These are phyloP conservation scores for Eutypella sp. DNA, from an alignment of 2,329 filamentous ascomycete species.

Conservation along the genomic window DNA sequence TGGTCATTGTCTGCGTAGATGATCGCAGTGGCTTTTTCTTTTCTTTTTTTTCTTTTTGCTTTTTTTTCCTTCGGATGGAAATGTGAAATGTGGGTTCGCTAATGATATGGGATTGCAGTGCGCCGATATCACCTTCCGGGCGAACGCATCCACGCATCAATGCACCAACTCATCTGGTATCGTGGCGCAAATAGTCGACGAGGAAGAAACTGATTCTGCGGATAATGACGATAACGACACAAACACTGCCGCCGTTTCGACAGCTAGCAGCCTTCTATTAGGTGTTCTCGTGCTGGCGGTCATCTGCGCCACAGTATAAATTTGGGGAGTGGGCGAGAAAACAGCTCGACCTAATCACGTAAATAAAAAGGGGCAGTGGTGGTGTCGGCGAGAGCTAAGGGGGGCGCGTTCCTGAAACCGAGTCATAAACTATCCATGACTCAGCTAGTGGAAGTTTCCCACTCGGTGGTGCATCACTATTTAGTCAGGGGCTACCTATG, in stretches of 20 bases:
- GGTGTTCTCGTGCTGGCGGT: conserved; percentile 32
- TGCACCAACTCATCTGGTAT: conserved; percentile 59
- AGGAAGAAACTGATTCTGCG: no score
- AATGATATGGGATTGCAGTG: conserved; percentile 43
- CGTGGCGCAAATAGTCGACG: no score
- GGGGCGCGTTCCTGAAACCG: background rate
- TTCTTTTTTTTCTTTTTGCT: no score
- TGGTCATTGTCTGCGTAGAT: no score
- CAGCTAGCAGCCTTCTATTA: conserved; percentile 24
- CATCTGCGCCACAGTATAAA: conserved; percentile 33
- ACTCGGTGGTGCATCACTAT: no score
- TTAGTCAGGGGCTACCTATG: no score
- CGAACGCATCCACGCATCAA: conserved; percentile 38
- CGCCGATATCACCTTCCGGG: conserved; percentile 66
- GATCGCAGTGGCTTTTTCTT: no score
- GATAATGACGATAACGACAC: conserved; percentile 3
- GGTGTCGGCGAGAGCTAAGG: background rate
- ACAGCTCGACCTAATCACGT: no score
- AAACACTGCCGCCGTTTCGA: conserved; percentile 8
- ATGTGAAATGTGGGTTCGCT: conserved; percentile 6
- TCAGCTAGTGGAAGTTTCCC: no score
- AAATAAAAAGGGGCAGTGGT: background rate
- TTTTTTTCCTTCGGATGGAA: no score
- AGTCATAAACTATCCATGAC: no score
- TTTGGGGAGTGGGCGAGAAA: no score